Evolutionary conservation across 768 basidiomycete species (phyloP), one percentile per base, ranked within the genome.

Genomic region (Lepiota subincarnata): DNA sequence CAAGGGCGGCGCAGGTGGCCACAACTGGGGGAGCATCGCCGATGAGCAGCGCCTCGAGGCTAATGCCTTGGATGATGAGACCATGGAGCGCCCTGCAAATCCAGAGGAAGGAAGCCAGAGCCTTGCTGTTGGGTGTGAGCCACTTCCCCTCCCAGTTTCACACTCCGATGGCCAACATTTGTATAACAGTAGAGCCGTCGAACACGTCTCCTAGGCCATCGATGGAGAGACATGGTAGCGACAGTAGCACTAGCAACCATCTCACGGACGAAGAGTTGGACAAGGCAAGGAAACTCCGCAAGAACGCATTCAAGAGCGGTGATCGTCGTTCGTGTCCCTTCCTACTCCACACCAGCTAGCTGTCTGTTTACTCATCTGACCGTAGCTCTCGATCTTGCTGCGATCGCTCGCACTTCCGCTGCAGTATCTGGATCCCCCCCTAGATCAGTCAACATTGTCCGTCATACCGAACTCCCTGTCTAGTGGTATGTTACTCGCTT

Each of bases 361-460:
- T 49, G 19, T 6, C 28, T 40, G 13, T 31, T 57, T 14, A 54
- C 40, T 51, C 20, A 50, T 36, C n/a, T 20, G 20, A 42, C 35
- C 11, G 16, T 51, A 75, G 73, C 69, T 43, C 59, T 77, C 31
- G 88, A 93, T 68, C 79, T 95, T 55, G 76, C 80, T 31, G 75
- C 85, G 50, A 94, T 95, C 62, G 92, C 92, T 12, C 83, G 89
- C 60, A 89, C 89, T 52, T 92, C 90, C 7, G 78, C 77, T 55
- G 92, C 85, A 11, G 80, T 83, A 24, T 82, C 80, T 57, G 71
- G 68, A 55, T 86, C 80, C 57, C 85, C 75, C 36, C 67, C 71
- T 50, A 45, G 55, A 19, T 10, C 47, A 6, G 43, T 38, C 46
- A 41, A 24, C 4, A 28, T 50, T 10, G 16, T 6, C 19, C 39